phyloP scores from a whole-genome alignment of 2,329 filamentous ascomycete genomes.

The Pseudogymnoascus sp. region DNA sequence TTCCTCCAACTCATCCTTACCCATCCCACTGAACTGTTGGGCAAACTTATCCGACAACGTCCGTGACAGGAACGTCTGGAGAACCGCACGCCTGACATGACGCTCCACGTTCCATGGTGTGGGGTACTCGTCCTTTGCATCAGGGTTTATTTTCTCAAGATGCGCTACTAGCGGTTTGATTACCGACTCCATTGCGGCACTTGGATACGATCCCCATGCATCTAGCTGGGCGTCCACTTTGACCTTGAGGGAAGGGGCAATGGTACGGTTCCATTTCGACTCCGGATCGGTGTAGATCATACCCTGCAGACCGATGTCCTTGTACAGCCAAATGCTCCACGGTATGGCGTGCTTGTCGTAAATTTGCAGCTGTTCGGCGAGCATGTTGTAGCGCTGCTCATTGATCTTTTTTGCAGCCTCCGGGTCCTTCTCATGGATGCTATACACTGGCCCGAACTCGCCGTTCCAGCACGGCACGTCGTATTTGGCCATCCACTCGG shows the following conservation, averaged over 20 bases:
- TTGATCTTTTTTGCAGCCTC: constrained; percentile 31
- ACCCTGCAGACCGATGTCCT: constrained; percentile 49
- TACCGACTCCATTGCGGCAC: constrained; percentile 27
- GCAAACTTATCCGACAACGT: constrained; percentile 41
- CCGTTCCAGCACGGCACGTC: constrained; percentile 42
- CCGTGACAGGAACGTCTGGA: constrained; percentile 16
- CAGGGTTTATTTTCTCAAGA: constrained; percentile 21
- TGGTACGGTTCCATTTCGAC: constrained; percentile 42
- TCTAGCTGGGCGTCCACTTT: constrained; percentile 46
- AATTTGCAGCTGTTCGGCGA: constrained; percentile 41
- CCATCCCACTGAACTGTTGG: constrained; percentile 43
- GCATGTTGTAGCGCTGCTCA: constrained; percentile 37
- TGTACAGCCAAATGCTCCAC: constrained; percentile 56
- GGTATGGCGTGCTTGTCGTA: constrained; percentile 44
- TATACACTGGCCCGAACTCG: constrained; percentile 43
- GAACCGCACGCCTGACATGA: constrained; percentile 18
- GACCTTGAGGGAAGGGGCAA: constrained; percentile 46
- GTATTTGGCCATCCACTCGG: constrained; percentile 36
- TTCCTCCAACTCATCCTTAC: constrained; percentile 41
- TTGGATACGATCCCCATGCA: constrained; percentile 41
- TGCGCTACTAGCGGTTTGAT: constrained; percentile 27
- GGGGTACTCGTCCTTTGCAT: constrained; percentile 22
- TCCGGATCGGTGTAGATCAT: constrained; percentile 44
- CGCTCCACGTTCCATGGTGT: constrained; percentile 23
- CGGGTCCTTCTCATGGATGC: constrained; percentile 26